Evolutionary conservation across 352 stramenopile genomes (phyloP), one percentile per base, ranked within the genome.

Genomic region (Globisporangium spiculum): DNA sequence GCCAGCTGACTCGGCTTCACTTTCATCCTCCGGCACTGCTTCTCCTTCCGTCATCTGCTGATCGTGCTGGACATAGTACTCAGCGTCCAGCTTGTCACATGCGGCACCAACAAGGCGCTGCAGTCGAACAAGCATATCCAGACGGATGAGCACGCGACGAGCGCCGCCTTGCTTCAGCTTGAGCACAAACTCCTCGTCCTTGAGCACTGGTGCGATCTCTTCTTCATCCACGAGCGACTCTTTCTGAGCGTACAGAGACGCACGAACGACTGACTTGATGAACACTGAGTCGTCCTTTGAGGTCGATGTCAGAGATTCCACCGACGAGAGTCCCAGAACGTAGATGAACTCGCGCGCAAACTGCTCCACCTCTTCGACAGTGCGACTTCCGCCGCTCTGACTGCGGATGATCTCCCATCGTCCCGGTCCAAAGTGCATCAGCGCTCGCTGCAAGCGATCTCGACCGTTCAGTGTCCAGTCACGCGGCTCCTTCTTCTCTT

Each of bases 301-400:
- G 24, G 86, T 80, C 5, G 80, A 79, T 0, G 80, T 68, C 30
- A 76, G 38, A 12, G 83, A 77, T n/a, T 77, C 76, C 18, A 68
- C 64, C 24, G 83, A 93, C n/a, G 84, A 87, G 6, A 95, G 68
- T 0, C 77, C 88, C n/a, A 85, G 92, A 6, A 91, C 84, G 73
- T 95, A 93, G 65, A 94, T 93, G 69, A 96, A 96, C 56, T 91
- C 86, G 22, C 86, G 84, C 2, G 87, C 87, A 76, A 96, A 96
- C 69, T 70, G 70, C 68, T 94, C 87, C 36, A 96, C 86, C 60
- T 96, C 87, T 32, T 91, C 87, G 10, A 94, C 76, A 0, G 87
- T 89, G 12, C 89, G 87, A 73, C 86, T 94, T n/a, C 89, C 87
- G 26, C 89, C 89, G 52, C 89, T 96, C 41, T 96, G 89, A 63